A percentile compares a stretch with the other conserved stretches of the same genome.
These are phyloP conservation scores for Penicillium sp. DNA, from an alignment of 2,329 filamentous ascomycete species.

Conservation along the genomic window DNA sequence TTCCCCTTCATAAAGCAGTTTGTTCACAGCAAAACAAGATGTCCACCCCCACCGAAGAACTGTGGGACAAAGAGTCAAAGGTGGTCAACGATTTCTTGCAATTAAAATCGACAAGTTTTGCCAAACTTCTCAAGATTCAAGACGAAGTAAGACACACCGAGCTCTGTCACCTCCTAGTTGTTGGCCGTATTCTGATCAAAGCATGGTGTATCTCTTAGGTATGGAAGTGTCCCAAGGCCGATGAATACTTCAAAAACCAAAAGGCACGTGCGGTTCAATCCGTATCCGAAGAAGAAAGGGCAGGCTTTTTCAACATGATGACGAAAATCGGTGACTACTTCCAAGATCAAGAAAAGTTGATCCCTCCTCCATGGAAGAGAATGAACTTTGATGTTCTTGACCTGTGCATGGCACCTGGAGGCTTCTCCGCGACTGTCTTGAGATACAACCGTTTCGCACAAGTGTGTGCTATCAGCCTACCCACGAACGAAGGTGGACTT, in stretches of 20 bases:
- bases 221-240: not conserved
- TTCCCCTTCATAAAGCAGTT: not conserved
- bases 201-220: not conserved
- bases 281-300: not conserved
- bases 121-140: not conserved
- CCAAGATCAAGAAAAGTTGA: not conserved
- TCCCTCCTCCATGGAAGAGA: not conserved
- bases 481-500: not conserved
- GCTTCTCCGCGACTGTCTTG: not conserved
- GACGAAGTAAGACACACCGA: not conserved
- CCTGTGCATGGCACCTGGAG: slow-evolving; percentile 6
- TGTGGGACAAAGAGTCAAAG: not conserved
- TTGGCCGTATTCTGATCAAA: not conserved
- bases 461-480: not conserved
- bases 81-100: not conserved
- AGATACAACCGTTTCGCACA: not conserved
- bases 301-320: not conserved
- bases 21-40: not conserved
- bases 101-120: not conserved
- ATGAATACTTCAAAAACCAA: not conserved
- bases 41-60: not conserved
- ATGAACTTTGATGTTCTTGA: not conserved
- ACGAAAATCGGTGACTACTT: not conserved
- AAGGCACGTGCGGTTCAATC: not conserved
- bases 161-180: too few species aligned